A percentile compares a stretch with the other conserved stretches of the same genome.
phyloP scores from a whole-genome alignment of 306 rosid genomes.

The Castanospermum australe region DNA sequence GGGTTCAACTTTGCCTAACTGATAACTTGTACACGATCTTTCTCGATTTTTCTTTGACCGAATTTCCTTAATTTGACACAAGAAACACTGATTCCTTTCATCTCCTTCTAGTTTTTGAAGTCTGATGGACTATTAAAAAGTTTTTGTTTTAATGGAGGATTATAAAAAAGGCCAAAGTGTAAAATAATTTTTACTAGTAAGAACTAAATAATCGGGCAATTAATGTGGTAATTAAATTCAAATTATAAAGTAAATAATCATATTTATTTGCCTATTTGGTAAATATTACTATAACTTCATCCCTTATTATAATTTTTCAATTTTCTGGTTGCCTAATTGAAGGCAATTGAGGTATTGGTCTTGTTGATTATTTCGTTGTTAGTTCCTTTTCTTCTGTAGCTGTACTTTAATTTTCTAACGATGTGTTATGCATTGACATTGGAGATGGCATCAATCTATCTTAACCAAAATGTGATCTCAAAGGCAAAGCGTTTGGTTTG shows the following conservation, averaged over 20 bases:
- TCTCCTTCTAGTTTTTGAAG: not conserved
- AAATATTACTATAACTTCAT: not conserved
- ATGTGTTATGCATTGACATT: conserved; percentile 1
- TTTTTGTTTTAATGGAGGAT: not conserved
- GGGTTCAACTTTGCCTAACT: conserved; percentile 11
- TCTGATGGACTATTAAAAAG: not conserved
- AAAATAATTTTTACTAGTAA: not conserved
- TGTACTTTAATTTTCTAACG: not conserved
- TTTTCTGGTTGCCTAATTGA: not conserved
- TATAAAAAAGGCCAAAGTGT: not conserved
- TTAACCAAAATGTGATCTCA: not conserved
- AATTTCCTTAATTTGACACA: not conserved
- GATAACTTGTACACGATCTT: not conserved
- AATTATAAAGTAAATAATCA: not conserved
- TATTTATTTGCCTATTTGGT: not conserved
- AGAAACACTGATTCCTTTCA: not conserved
- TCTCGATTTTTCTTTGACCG: not conserved
- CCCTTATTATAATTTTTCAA: not conserved
- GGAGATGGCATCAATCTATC: not conserved
- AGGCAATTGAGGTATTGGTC: not conserved
- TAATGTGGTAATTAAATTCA: not conserved
- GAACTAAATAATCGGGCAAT: not conserved
- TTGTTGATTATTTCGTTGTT: conserved; percentile 2
- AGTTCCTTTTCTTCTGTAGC: conserved; percentile 7
- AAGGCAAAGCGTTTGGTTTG: not conserved